phyloP scores from a whole-genome alignment of 2,329 filamentous ascomycete genomes.

The Pyrenophora tritici-repentis region DNA sequence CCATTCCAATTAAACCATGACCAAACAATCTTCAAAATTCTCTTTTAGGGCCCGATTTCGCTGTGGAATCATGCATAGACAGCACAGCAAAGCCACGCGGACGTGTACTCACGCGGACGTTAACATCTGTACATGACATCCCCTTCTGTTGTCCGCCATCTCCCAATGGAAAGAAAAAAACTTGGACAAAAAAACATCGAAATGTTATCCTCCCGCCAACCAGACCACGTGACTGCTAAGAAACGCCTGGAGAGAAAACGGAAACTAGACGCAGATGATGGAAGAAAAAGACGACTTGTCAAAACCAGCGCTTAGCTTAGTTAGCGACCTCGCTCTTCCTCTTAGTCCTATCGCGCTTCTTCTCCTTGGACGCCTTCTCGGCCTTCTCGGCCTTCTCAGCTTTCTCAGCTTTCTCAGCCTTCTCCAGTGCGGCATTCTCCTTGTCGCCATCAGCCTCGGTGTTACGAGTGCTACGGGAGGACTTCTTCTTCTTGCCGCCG shows the following conservation, averaged over 20 bases:
- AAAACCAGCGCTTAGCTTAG: constrained; percentile 7
- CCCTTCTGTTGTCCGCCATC: no score
- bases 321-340: constrained; percentile 37
- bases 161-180: no score
- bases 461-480: constrained; percentile 39
- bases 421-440: constrained; percentile 21
- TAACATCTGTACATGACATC: no score
- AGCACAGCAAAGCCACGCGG: no score
- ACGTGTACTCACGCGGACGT: no score
- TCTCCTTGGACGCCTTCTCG: constrained; percentile 23
- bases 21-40: no score
- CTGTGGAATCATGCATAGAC: no score
- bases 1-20: no score
- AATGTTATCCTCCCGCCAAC: no score
- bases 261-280: neutral
- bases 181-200: no score
- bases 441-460: constrained; percentile 38
- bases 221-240: no score
- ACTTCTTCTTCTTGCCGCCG: constrained; percentile 42
- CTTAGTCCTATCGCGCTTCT: constrained; percentile 44
- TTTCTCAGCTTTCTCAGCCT: constrained; percentile 18
- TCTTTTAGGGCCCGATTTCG: no score
- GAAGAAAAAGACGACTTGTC: constrained; percentile 15
- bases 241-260: neutral
- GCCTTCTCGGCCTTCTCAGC: constrained; percentile 15